Percentiles rank a stretch among this genome's conserved stretches.
Evolutionary conservation across 805 yeast genomes (phyloP).

Genomic region (Suhomyces emberorum): DNA sequence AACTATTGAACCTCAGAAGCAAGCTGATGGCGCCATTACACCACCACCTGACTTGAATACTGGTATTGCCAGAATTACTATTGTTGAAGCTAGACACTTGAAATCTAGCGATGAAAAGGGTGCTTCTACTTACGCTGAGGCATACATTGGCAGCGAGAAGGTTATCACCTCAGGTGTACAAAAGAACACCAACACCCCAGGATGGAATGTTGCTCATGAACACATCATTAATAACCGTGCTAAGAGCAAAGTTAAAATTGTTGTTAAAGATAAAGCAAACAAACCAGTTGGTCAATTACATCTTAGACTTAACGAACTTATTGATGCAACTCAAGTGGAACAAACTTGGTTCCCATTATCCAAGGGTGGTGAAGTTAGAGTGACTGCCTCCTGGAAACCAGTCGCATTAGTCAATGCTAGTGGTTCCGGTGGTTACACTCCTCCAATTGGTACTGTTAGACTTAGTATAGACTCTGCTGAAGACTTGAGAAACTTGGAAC

Average conservation of each 20-base stretch:
- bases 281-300: conserved; percentile 58
- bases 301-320: conserved; percentile 57
- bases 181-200: conserved; percentile 63
- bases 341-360: conserved; percentile 73
- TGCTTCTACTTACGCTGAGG: conserved; percentile 64
- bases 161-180: conserved; percentile 55
- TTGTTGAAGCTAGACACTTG: conserved; percentile 60
- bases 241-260: conserved; percentile 62
- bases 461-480: conserved; percentile 67
- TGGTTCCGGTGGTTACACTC: conserved; percentile 79
- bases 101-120: conserved; percentile 44
- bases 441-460: conserved; percentile 91
- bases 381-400: conserved; percentile 81
- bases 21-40: conserved; percentile 76
- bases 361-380: conserved; percentile 70
- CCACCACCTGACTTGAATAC: conserved; percentile 93
- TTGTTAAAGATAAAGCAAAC: conserved; percentile 58
- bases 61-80: conserved; percentile 76
- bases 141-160: conserved; percentile 60
- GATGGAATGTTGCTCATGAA: conserved; percentile 62
- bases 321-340: conserved; percentile 76
- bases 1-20: conserved; percentile 56
- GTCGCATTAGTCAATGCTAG: conserved; percentile 65
- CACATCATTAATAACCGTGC: conserved; percentile 70
- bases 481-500: conserved; percentile 79